These are phyloP conservation scores for Cyanidium caldarium DNA, from an alignment of 23 red algal species.

Conservation along the genomic window DNA sequence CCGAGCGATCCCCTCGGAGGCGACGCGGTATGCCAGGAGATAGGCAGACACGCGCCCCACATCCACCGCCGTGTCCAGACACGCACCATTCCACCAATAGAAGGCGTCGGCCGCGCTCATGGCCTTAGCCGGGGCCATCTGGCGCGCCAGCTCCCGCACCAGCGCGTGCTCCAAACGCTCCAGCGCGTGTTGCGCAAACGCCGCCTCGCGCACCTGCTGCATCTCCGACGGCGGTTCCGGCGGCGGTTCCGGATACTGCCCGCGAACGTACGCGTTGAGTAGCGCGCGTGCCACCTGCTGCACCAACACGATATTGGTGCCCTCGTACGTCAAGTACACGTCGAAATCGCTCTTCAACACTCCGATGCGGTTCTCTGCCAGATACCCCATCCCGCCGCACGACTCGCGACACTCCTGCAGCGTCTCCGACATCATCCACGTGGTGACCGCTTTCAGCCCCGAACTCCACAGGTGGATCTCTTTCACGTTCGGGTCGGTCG, in stretches of 20 bases:
- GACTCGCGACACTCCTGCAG: slow-evolving; percentile 80
- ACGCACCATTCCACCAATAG: background rate
- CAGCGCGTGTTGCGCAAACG: background rate
- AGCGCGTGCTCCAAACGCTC: background rate
- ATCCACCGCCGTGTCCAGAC: background rate
- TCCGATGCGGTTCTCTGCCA: slow-evolving; percentile 58
- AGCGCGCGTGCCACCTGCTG: slow-evolving; percentile 59
- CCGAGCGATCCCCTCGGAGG: background rate
- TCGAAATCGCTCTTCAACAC: slow-evolving; percentile 47
- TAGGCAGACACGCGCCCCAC: background rate
- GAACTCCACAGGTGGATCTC: slow-evolving; percentile 43
- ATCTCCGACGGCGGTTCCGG: background rate
- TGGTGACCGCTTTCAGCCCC: slow-evolving; percentile 66
- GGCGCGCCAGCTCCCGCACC: background rate
- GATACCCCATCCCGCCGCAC: slow-evolving; percentile 79
- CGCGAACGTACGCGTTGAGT: slow-evolving; percentile 10
- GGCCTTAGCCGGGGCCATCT: background rate
- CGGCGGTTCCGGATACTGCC: background rate
- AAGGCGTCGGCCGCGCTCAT: background rate
- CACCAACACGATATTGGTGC: slow-evolving; percentile 69
- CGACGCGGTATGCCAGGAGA: background rate
- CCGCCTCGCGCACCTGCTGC: background rate
- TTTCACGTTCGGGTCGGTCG: slow-evolving; percentile 24
- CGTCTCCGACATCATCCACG: slow-evolving; percentile 70
- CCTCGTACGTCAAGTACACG: slow-evolving; percentile 80